These are phyloP conservation scores for Plantago ovata DNA, from an alignment of 257 asterid species.

Conservation along the genomic window DNA sequence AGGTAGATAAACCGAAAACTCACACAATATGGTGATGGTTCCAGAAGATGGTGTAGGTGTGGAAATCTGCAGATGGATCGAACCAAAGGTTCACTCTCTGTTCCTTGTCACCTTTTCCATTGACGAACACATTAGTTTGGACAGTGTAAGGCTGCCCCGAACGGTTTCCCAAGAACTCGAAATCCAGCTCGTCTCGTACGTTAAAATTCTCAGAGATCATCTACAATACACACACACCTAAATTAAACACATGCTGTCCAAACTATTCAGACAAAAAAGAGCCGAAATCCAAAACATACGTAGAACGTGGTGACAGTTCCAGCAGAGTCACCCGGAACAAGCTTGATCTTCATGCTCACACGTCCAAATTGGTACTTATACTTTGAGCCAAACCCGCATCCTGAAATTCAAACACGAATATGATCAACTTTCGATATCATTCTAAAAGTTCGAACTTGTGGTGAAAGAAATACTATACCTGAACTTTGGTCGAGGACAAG, in stretches of 20 bases:
- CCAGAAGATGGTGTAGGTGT: conserved; percentile 64
- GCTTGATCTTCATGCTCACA: conserved; percentile 61
- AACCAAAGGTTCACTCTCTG: conserved; percentile 91
- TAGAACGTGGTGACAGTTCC: conserved; percentile 65
- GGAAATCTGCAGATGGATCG: conserved; percentile 68
- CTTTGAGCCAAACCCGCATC: conserved; percentile 51
- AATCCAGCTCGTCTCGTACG: conserved; percentile 75
- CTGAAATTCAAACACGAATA: conserved; percentile 14
- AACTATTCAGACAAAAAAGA: neutral
- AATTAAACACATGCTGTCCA: neutral
- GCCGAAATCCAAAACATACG: conserved; percentile 26
- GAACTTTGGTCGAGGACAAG: conserved; percentile 71
- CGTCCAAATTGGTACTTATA: conserved; percentile 40
- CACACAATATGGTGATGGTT: conserved; percentile 55
- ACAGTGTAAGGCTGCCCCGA: conserved; percentile 88
- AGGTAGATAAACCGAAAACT: conserved; percentile 22
- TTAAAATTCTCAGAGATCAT: conserved; percentile 70
- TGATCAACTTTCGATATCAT: no score
- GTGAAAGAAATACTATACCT: conserved; percentile 34
- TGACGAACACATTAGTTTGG: conserved; percentile 79
- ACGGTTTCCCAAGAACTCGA: conserved; percentile 87
- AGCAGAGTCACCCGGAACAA: conserved; percentile 59
- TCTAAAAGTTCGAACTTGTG: no score
- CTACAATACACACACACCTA: conserved; percentile 24
- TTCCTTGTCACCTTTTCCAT: conserved; percentile 81